Percentiles rank a stretch among this genome's conserved stretches.
Evolutionary conservation across 2,329 filamentous ascomycete genomes (phyloP).

Genomic region (Ceratocystis cacaofunesta): DNA sequence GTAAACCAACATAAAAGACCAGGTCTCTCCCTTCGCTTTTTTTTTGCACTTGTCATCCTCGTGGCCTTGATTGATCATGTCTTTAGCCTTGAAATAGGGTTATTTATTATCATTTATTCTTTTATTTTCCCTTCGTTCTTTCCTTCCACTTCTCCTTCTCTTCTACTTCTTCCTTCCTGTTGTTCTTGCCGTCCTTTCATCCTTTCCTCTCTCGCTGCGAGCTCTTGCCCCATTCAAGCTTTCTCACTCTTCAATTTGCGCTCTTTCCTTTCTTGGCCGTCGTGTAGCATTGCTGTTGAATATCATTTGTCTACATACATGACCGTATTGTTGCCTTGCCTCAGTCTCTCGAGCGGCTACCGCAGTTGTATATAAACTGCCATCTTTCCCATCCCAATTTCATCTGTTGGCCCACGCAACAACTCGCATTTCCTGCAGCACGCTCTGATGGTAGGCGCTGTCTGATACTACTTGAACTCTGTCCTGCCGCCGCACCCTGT

Average conservation of each 20-base stretch:
- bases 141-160: background rate
- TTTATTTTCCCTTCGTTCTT: background rate
- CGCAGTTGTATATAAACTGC: background rate
- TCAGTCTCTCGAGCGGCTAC: background rate
- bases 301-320: background rate
- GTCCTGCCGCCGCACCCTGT: background rate
- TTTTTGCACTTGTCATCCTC: background rate
- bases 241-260: background rate
- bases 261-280: background rate
- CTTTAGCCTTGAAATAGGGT: slow-evolving; percentile 2
- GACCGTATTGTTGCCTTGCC: background rate
- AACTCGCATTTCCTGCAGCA: background rate
- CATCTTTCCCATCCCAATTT: background rate
- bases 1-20: slow-evolving; percentile 6
- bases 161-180: background rate
- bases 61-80: slow-evolving; percentile 4
- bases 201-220: background rate
- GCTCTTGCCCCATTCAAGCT: background rate
- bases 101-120: slow-evolving; percentile 2
- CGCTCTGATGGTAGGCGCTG: background rate
- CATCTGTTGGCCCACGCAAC: background rate
- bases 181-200: background rate
- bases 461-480: background rate
- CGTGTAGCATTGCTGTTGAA: background rate
- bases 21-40: slow-evolving; percentile 2